Conservation (phyloP, 371 early-diverging fungal genomes). For the Rhizopus delemar region DNA sequence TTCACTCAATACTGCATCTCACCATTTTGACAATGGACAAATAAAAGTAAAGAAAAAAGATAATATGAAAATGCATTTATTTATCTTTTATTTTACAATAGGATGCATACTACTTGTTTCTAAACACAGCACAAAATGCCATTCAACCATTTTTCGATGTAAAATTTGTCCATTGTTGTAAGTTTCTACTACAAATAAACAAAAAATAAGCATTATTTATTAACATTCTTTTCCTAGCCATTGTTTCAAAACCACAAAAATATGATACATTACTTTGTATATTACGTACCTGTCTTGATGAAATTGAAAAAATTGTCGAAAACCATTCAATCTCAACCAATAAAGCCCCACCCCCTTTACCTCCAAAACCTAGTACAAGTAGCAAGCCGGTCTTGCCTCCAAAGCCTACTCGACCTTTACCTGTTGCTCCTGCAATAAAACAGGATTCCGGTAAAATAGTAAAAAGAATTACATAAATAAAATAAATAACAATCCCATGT, state of each 20-base stretch:
- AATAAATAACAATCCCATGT: background rate
- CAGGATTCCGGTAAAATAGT: background rate
- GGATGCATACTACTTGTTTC: constrained; percentile 30
- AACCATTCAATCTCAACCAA: constrained; percentile 14
- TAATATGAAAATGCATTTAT: background rate
- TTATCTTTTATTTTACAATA: background rate
- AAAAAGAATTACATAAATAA: background rate
- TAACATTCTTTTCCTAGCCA: constrained; percentile 12
- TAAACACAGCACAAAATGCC: constrained; percentile 21
- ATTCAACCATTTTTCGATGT: constrained; percentile 23
- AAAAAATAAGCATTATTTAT: background rate
- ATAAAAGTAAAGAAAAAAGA: constrained; percentile 25
- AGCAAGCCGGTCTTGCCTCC: constrained; percentile 31
- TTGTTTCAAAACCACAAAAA: constrained; percentile 28
- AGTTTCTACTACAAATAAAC: constrained; percentile 6
- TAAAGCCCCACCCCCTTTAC: constrained; percentile 22
- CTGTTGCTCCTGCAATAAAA: background rate
- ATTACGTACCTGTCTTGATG: constrained; percentile 26
- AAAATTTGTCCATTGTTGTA: constrained; percentile 34
- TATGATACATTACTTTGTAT: constrained; percentile 17
- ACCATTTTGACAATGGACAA: constrained; percentile 27
- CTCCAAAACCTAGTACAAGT: constrained; percentile 27
- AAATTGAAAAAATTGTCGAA: constrained; percentile 28
- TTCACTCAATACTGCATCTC: constrained; percentile 25
- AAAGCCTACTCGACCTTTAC: constrained; percentile 18